Evolutionary conservation across 2,329 filamentous ascomycete genomes (phyloP), one percentile per base, ranked within the genome.

Genomic region (Gremmenia infestans): DNA sequence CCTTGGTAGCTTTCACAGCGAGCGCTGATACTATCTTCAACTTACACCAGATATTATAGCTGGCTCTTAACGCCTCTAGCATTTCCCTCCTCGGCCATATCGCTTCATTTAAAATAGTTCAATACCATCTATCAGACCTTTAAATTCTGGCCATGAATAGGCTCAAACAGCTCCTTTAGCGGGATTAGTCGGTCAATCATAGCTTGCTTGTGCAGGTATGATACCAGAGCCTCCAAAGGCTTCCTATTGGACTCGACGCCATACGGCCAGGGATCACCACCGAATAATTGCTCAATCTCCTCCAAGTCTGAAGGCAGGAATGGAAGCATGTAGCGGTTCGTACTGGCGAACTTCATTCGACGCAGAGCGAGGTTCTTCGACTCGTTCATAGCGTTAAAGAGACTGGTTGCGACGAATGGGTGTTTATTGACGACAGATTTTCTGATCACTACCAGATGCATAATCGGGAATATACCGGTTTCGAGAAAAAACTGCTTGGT

Each of bases 251-350:
- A 22, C 37, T 71, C 68, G 1, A 72, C 35, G 2, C 69, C 71
- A 54, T 72, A 70, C 9, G 64, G 64, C 67, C 69, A 72, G 11
- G 61, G 63, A 60, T 72, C 72, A 53, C 62, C 69, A 1, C 65
- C 68, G 54, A 72, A 72, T 0, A 71, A 60, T 50, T 70, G 63
- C n/a, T 67, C 57, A 25, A 71, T 71, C 51, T 72, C 70, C 32
- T 71, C 65, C 15, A 72, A 42, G 35, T 68, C 65, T 7, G 61
- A 61, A 7, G 65, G 59, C 43, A 73, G 51, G 65, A 69, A 72
- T 2, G 71, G 71, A 9, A 72, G 60, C 71, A 72, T 72, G 54
- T 70, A 72, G 25, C 68, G 56, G 55, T 70, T 54, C 11, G 65
- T 65, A 43, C 60, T 61, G 3, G 59, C 54, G 22, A 64, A 67